Evolutionary conservation across 768 basidiomycete species (phyloP).

Genomic region (Termitomyces sp.): DNA sequence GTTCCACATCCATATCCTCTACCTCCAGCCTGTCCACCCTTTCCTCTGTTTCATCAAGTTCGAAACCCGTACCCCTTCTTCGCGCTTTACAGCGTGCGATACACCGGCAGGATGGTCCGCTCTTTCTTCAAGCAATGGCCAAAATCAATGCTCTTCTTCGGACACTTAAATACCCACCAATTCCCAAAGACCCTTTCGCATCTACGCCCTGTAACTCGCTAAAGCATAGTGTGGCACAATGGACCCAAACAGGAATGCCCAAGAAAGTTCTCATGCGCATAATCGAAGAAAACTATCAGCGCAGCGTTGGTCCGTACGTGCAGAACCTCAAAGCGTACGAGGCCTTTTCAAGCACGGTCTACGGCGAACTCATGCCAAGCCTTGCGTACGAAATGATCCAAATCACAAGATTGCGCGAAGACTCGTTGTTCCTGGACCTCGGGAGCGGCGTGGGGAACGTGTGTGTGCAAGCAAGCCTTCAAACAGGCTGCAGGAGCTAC

Average conservation of each 20-base stretch:
- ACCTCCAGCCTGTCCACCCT: slow-evolving; percentile 30
- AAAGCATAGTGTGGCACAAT: slow-evolving; percentile 44
- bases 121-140: slow-evolving; percentile 63
- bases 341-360: slow-evolving; percentile 82
- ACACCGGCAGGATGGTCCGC: slow-evolving; percentile 65
- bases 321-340: slow-evolving; percentile 76
- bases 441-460: slow-evolving; percentile 89
- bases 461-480: slow-evolving; percentile 75
- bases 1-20: slow-evolving; percentile 26
- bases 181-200: slow-evolving; percentile 51
- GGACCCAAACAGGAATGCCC: slow-evolving; percentile 57
- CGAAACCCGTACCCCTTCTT: slow-evolving; percentile 36
- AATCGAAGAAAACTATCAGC: slow-evolving; percentile 90
- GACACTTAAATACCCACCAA: slow-evolving; percentile 61
- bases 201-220: slow-evolving; percentile 47
- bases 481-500: slow-evolving; percentile 74
- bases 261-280: slow-evolving; percentile 70
- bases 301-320: slow-evolving; percentile 90
- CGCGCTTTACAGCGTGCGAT: slow-evolving; percentile 70
- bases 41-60: slow-evolving; percentile 29
- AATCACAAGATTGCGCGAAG: slow-evolving; percentile 52
- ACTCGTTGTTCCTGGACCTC: slow-evolving; percentile 77
- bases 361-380: slow-evolving; percentile 85
- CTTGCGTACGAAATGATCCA: slow-evolving; percentile 73
- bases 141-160: slow-evolving; percentile 63